Evolutionary conservation across 192 early-diverging fungal genomes (phyloP).

Genomic region (Spinellus fusiger): DNA sequence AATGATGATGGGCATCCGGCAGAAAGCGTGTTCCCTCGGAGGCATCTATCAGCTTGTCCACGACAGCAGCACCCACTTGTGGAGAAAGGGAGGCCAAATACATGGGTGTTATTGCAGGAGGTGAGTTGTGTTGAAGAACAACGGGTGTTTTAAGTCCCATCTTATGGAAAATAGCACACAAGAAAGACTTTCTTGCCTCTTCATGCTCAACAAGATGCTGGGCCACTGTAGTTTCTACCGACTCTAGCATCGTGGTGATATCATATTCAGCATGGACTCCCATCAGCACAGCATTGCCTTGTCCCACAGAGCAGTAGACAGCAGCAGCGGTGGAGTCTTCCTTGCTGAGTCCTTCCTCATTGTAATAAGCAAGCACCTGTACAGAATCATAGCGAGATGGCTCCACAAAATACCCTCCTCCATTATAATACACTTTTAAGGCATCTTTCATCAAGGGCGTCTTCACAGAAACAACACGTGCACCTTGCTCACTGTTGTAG

Average conservation of each 20-base stretch:
- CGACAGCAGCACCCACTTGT: background rate
- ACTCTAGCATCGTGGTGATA: constrained; percentile 43
- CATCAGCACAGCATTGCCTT: constrained; percentile 62
- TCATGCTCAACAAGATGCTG: constrained; percentile 42
- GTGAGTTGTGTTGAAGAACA: constrained; percentile 15
- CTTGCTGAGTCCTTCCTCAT: constrained; percentile 18
- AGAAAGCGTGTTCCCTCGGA: background rate
- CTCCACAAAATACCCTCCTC: constrained; percentile 62
- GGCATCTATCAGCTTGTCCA: background rate
- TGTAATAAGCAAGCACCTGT: constrained; percentile 37
- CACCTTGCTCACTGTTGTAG: constrained; percentile 77
- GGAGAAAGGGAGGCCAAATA: constrained; percentile 21
- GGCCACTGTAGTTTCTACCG: constrained; percentile 48
- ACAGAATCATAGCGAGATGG: constrained; percentile 27
- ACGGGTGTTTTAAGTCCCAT: constrained; percentile 58
- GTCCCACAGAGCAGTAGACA: constrained; percentile 61
- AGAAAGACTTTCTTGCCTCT: constrained; percentile 40
- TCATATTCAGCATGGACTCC: constrained; percentile 85
- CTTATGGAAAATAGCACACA: constrained; percentile 52
- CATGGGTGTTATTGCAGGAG: constrained; percentile 36
- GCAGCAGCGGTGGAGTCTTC: constrained; percentile 49
- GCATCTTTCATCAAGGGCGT: constrained; percentile 32
- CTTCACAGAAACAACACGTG: constrained; percentile 51
- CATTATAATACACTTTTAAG: constrained; percentile 60
- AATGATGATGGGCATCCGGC: background rate